Conservation (phyloP, 2,329 filamentous ascomycete species). For the Diplocarpon mali region DNA sequence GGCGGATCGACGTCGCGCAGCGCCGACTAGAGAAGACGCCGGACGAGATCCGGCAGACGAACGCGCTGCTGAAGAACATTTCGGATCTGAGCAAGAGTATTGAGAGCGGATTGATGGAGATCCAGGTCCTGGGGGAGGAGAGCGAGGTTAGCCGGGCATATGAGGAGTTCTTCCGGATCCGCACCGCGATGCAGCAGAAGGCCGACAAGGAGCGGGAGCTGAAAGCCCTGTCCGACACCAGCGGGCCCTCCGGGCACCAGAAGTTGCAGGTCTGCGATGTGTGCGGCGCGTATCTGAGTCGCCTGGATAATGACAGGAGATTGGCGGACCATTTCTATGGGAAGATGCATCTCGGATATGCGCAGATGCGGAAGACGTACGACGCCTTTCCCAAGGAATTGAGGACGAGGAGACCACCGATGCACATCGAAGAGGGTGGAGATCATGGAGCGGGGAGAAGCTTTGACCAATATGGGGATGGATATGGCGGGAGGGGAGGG, state of each 20-base stretch:
- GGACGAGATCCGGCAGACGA: constrained; percentile 94
- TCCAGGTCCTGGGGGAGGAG: constrained; percentile 73
- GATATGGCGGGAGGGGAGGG: constrained; percentile 31
- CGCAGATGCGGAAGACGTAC: constrained; percentile 92
- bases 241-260: constrained; percentile 87
- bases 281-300: constrained; percentile 84
- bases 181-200: constrained; percentile 70
- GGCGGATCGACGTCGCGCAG: constrained; percentile 84
- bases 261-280: constrained; percentile 98
- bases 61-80: constrained; percentile 77
- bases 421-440: constrained; percentile 40
- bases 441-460: constrained; percentile 42
- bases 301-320: constrained; percentile 87
- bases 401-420: constrained; percentile 54
- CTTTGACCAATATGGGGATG: constrained; percentile 40
- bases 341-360: constrained; percentile 98
- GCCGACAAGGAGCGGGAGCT: constrained; percentile 77
- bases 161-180: constrained; percentile 79
- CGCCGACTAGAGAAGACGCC: constrained; percentile 90
- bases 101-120: constrained; percentile 72
- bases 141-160: constrained; percentile 72
- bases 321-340: constrained; percentile 97
- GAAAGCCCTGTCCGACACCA: constrained; percentile 82
- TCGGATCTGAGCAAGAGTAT: constrained; percentile 69
- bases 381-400: constrained; percentile 81